Evolutionary conservation across 169 alveolate genomes (phyloP).

Genomic region (Besnoitia besnoiti): DNA sequence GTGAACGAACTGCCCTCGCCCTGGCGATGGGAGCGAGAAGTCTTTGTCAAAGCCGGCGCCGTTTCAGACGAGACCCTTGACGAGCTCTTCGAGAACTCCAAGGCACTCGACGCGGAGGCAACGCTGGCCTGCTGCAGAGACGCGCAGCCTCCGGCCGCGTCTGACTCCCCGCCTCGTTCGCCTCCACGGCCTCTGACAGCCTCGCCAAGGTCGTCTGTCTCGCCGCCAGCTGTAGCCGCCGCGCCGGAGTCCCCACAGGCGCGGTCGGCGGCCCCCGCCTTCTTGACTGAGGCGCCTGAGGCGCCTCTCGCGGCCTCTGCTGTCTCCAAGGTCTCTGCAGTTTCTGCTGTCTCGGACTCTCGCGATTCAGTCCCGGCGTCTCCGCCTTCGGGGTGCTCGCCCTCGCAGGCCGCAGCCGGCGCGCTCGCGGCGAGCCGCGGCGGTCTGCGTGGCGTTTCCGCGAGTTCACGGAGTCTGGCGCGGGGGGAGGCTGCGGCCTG

Average conservation of each 20-base stretch:
- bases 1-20: conserved; percentile 64
- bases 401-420: no score
- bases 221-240: no score
- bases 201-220: no score
- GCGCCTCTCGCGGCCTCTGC: neutral
- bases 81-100: conserved; percentile 47
- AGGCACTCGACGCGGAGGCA: neutral
- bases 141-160: neutral
- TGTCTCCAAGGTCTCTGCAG: no score
- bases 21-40: conserved; percentile 64
- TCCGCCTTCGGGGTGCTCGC: no score
- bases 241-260: no score
- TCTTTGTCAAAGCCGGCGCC: conserved; percentile 50
- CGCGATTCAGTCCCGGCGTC: no score
- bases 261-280: neutral
- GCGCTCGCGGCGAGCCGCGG: no score
- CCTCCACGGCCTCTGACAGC: neutral
- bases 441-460: no score
- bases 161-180: neutral
- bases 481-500: no score
- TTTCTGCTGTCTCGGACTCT: no score
- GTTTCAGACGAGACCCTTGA: conserved; percentile 45
- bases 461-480: no score
- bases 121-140: conserved; percentile 25
- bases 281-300: neutral